Conservation (phyloP, 768 basidiomycete species). For the Strobilomyces dryophilus region DNA sequence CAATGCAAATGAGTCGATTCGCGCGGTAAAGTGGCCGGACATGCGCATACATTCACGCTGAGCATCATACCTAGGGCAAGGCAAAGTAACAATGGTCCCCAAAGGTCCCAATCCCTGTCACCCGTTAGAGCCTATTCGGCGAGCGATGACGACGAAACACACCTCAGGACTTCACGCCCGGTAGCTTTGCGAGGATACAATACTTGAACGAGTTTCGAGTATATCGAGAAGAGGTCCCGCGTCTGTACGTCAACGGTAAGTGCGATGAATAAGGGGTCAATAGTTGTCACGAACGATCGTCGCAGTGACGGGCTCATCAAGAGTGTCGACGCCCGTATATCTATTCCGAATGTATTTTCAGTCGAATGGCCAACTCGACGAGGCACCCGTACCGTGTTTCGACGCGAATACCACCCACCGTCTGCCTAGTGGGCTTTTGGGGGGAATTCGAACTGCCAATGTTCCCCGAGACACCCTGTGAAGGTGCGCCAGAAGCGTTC, state of each 20-base stretch:
- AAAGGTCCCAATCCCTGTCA: slow-evolving; percentile 92
- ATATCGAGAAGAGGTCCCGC: slow-evolving; percentile 87
- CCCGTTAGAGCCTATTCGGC: slow-evolving; percentile 1
- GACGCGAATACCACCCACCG: slow-evolving; percentile 79
- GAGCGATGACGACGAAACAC: slow-evolving; percentile 12
- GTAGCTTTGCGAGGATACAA: slow-evolving; percentile 77
- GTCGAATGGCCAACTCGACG: background rate
- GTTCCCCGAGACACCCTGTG: slow-evolving; percentile 58
- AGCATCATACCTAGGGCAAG: slow-evolving; percentile 79
- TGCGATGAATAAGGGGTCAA: background rate
- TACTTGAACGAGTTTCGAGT: slow-evolving; percentile 90
- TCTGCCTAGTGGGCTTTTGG: slow-evolving; percentile 50
- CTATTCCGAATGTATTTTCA: slow-evolving; percentile 24
- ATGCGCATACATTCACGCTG: slow-evolving; percentile 65
- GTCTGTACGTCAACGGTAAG: slow-evolving; percentile 44
- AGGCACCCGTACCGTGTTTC: slow-evolving; percentile 69
- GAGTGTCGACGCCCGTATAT: slow-evolving; percentile 79
- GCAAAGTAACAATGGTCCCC: slow-evolving; percentile 89
- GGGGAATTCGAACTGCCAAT: slow-evolving; percentile 53
- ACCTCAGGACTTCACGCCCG: slow-evolving; percentile 81
- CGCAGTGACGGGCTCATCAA: slow-evolving; percentile 86
- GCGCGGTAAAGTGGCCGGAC: background rate
- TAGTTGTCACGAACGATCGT: slow-evolving; percentile 69
- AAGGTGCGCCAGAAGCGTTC: slow-evolving; percentile 28
- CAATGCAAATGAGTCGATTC: background rate